Base-by-base conservation (phyloP, 768 basidiomycete species). In the Mrakia frigida region DNA sequence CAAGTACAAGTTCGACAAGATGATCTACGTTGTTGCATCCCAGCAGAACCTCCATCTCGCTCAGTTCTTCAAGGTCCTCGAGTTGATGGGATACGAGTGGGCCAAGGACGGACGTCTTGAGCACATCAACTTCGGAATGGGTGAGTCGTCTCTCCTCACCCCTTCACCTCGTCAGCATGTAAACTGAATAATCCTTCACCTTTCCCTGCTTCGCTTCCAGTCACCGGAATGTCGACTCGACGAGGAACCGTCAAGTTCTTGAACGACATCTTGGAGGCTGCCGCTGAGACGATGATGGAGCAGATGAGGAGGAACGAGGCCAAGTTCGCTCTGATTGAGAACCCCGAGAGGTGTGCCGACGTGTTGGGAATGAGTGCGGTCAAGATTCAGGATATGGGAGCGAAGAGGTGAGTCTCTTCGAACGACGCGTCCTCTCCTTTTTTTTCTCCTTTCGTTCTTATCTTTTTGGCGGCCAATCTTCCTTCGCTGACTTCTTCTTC, bases 361-460 rank as follows among this genome's bases (percentile, higher is more conserved):
- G 92, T 96, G 83, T 90, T 98, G 68, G 97, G 95, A 28, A 93
- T 97, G 80, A 91, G 93, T 0, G 94, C 93, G 3, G 91, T 99
- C 79, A 98, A 98, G 86, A 94, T 99, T 77, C 97, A 99, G 84
- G 94, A 97, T 82, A 94, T 96, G 93, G 88, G 91, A 60, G 93
- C 93, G 21, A 96, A 93, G 83, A 86, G 94, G 94, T 94, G 79
- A 50, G 46, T 50, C n/a, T n/a, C n/a, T n/a, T n/a, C 16, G 46
- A 50, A 21, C 46, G 39, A 41, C 5, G 39, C 39, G 5, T 14
- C 46, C 2, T 6, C 21, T 21, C 63, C 88, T 80, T 11, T 21
- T 52, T 31, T 43, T 74, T 41, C 31, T 73, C 16, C 53, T 63
- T 73, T 74, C 39, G 4, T 37, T 33, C 46, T 0, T 63, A n/a